phyloP scores from a whole-genome alignment of 768 basidiomycete genomes.

The Suillus fuscotomentosus region DNA sequence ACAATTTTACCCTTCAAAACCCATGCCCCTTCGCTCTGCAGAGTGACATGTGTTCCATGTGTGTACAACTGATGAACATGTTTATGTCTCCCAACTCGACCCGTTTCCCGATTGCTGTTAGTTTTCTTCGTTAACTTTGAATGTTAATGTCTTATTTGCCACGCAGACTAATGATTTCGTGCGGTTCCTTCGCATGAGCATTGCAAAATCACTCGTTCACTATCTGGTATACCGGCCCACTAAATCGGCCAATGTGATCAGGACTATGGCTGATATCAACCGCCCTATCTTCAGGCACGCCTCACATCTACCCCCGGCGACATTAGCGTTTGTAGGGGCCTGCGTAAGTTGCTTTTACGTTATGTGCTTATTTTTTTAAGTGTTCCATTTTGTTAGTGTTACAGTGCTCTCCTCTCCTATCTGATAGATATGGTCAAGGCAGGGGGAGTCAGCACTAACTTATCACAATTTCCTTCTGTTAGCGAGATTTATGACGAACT shows the following conservation, averaged over 20 bases:
- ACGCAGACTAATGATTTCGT: too few species aligned
- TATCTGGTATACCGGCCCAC: not conserved
- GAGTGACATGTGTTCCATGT: not conserved
- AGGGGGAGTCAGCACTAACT: too few species aligned
- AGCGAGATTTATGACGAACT: too few species aligned
- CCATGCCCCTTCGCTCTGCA: not conserved
- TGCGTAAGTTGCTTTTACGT: not conserved
- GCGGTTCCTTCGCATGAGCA: too few species aligned
- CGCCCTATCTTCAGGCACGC: not conserved
- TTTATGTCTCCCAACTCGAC: not conserved
- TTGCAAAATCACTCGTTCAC: not conserved
- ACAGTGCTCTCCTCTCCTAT: too few species aligned
- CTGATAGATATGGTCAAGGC: too few species aligned
- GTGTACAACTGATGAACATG: not conserved
- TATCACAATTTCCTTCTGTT: too few species aligned
- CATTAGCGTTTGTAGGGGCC: not conserved
- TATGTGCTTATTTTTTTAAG: too few species aligned
- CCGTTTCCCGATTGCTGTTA: not conserved
- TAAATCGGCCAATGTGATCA: not conserved
- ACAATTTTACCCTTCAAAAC: too few species aligned
- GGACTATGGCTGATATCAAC: not conserved
- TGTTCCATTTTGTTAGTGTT: too few species aligned
- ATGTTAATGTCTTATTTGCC: too few species aligned
- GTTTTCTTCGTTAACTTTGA: not conserved
- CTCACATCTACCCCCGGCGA: not conserved